A percentile compares a stretch with the other conserved stretches of the same genome.
phyloP scores from a whole-genome alignment of 1,284 basidiomycete genomes.

The Cutaneotrichosporon daszewskae region DNA sequence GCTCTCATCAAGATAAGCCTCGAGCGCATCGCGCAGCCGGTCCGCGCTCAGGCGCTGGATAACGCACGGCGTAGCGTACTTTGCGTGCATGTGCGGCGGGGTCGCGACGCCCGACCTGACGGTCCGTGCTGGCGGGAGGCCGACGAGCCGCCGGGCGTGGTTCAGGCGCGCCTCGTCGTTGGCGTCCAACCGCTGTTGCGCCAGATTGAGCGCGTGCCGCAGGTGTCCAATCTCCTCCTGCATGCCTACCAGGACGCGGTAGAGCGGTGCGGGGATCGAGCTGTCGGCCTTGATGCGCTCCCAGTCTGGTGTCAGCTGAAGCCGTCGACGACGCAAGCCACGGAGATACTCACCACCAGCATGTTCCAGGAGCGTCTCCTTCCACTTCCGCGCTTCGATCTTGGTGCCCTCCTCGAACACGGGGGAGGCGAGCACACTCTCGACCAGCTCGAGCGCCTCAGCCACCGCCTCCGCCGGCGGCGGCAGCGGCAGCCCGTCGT shows the following conservation, averaged over 20 bases:
- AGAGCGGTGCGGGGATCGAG: conserved; percentile 7
- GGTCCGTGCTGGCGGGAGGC: conserved; percentile 11
- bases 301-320: conserved; percentile 10
- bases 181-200: conserved; percentile 9
- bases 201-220: conserved; percentile 9
- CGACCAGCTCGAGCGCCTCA: conserved; percentile 16
- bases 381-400: conserved; percentile 7
- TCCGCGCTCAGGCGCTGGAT: conserved; percentile 14
- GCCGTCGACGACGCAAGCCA: neutral
- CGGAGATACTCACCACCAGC: conserved; percentile 11
- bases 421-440: conserved; percentile 9
- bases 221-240: conserved; percentile 18
- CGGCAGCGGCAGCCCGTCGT: conserved; percentile 12
- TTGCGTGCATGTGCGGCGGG: no score
- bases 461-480: conserved; percentile 3
- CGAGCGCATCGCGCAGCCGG: conserved; percentile 16
- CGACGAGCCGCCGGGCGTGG: conserved; percentile 15
- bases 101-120: neutral
- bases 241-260: conserved; percentile 17
- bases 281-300: conserved; percentile 4
- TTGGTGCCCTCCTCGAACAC: conserved; percentile 13
- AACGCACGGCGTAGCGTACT: conserved; percentile 6
- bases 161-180: conserved; percentile 18
- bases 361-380: conserved; percentile 11
- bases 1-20: conserved; percentile 18